Evolutionary conservation across 2,329 filamentous ascomycete genomes (phyloP), one percentile per base, ranked within the genome.

Genomic region (Aspergillus hortae): DNA sequence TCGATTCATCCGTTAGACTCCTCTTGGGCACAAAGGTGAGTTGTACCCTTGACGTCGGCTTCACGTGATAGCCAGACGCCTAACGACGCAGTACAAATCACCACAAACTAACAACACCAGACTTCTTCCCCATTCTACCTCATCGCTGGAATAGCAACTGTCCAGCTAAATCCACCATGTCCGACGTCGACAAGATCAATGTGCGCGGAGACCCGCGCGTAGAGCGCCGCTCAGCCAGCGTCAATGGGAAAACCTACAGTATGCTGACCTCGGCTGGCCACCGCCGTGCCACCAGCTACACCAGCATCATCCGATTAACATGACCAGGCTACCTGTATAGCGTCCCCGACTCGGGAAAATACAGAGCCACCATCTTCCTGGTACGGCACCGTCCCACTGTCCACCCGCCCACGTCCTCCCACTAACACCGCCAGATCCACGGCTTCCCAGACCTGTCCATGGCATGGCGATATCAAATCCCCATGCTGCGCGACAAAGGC

Each of bases 391-490:
- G 23, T 23, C 23, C 23, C 23, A 23, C 5, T 23, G 27, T 25
- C 12, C 25, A 40, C 30, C 9, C 4, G 17, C 44, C 23, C n/a
- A 27, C 5, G 10, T 1, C 10, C 38, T 17, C 23, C 27, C 11
- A 46, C 33, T 33, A 54, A 33, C 56, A 33, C 12, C 23, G 15
- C 40, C 48, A 81, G 78, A 75, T 89, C 65, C 88, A 91, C 71
- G 92, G 92, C 59, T 95, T 86, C 74, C 92, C 92, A 0, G 91
- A 96, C 71, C 73, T 94, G 15, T 83, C 84, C 7, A 85, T 91
- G 65, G 90, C 88, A 66, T 97, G 92, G 92, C 86, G 92, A 56
- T 87, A 89, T 72, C 92, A 96, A 71, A 88, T 96, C 54, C 91
- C 92, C 0, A 73, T 84, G 61, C 80, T 97, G 19, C 71, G 88